phyloP scores from a whole-genome alignment of 1,284 basidiomycete species.

The Cutaneotrichosporon sp. region DNA sequence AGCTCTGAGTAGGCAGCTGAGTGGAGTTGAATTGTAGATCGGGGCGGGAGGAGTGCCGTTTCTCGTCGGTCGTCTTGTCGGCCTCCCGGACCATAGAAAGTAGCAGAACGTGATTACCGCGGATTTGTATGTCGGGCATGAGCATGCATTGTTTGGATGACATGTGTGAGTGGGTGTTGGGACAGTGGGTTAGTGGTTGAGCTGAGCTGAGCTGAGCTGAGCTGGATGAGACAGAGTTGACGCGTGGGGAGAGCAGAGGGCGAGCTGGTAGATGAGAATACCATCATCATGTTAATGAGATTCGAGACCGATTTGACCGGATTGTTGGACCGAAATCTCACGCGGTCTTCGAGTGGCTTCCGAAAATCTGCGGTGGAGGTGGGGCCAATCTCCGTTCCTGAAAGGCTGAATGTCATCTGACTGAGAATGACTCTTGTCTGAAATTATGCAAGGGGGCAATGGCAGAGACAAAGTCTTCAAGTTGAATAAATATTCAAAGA shows the following conservation, averaged over 20 bases:
- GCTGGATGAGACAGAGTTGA: too few species aligned
- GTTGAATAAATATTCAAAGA: constrained; percentile 1
- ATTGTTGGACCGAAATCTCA: too few species aligned
- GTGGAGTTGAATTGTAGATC: background rate
- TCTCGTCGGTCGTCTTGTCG: background rate
- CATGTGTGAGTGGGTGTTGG: too few species aligned
- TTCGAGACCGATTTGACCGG: too few species aligned
- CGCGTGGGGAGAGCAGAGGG: too few species aligned
- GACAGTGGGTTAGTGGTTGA: too few species aligned
- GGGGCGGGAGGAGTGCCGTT: constrained; percentile 1
- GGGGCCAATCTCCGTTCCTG: background rate
- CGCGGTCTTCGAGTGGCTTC: background rate
- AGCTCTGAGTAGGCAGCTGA: constrained; percentile 23
- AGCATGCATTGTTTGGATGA: constrained; percentile 4
- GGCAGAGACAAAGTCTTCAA: too few species aligned
- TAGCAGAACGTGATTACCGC: constrained; percentile 85
- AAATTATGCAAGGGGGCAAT: too few species aligned
- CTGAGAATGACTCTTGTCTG: too few species aligned
- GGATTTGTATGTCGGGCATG: constrained; percentile 13
- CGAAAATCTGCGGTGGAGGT: constrained; percentile 7
- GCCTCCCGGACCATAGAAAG: constrained; percentile 25
- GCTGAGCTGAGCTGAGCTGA: too few species aligned
- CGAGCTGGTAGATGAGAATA: too few species aligned
- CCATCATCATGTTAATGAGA: too few species aligned
- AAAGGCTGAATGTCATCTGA: background rate